phyloP scores from a whole-genome alignment of 108 stramenopile species.

The Hondaea fermentalgiana region DNA sequence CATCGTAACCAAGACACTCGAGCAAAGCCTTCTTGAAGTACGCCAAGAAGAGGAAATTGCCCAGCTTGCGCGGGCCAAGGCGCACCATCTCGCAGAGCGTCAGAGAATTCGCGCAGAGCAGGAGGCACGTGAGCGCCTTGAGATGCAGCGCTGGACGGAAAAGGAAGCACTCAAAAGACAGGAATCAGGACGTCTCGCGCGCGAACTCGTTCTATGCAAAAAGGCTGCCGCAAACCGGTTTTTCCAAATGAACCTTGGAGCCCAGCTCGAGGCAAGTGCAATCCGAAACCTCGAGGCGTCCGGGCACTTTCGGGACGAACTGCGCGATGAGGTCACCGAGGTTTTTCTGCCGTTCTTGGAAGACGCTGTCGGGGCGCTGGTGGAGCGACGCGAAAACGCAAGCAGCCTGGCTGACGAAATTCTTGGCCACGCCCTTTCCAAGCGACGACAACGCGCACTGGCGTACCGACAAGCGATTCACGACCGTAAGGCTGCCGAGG shows the following conservation, averaged over 20 bases:
- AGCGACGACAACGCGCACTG: not conserved
- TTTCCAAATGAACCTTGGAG: not conserved
- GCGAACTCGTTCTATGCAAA: constrained; percentile 31
- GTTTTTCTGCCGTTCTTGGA: not conserved
- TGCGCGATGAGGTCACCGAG: not conserved
- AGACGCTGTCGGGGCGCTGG: not conserved
- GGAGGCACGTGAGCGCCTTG: constrained; percentile 25
- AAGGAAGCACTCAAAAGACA: constrained; percentile 17
- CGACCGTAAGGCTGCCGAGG: constrained; percentile 17
- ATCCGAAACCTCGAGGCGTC: not conserved
- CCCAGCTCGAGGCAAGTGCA: not conserved
- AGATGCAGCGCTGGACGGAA: not conserved
- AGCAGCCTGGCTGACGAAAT: not conserved
- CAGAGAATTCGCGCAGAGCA: constrained; percentile 13
- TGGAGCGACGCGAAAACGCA: not conserved
- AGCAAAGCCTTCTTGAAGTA: constrained; percentile 51
- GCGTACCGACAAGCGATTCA: constrained; percentile 15
- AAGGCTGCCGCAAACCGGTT: not conserved
- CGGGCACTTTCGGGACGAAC: not conserved
- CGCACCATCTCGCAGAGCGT: not conserved
- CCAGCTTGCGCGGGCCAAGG: constrained; percentile 16
- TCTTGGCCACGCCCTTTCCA: constrained; percentile 17
- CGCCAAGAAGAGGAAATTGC: constrained; percentile 40
- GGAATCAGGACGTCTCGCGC: not conserved
- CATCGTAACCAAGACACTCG: constrained; percentile 50